Conservation (phyloP, 805 yeast genomes). For the Hanseniaspora mollemarum region DNA sequence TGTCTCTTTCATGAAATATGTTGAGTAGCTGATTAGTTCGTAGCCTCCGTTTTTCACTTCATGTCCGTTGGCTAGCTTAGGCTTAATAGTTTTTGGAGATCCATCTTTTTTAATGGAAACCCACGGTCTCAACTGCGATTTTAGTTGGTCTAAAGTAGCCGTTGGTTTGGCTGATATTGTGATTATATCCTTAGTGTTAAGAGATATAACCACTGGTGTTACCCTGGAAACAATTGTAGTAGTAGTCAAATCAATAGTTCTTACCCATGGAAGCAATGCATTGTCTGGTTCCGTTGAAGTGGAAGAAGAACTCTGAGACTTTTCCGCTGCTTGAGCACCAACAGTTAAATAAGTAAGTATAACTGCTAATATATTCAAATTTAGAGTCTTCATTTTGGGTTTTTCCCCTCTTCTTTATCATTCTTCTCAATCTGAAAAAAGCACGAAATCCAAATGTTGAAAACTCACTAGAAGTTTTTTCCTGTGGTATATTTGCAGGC, state of each 20-base stretch:
- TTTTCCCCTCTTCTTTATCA: no score
- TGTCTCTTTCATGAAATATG: constrained; percentile 63
- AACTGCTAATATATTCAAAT: no score
- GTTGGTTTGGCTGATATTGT: constrained; percentile 41
- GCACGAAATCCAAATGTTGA: no score
- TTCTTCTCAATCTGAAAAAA: no score
- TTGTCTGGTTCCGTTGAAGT: constrained; percentile 29
- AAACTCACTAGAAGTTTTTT: no score
- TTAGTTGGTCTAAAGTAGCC: constrained; percentile 41
- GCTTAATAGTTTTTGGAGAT: constrained; percentile 64
- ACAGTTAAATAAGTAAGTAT: not conserved
- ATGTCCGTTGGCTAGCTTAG: constrained; percentile 26
- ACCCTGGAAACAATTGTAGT: constrained; percentile 46
- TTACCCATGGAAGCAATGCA: constrained; percentile 52
- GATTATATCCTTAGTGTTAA: constrained; percentile 28
- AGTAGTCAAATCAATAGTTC: constrained; percentile 44
- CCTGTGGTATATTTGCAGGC: no score
- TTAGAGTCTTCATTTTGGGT: no score
- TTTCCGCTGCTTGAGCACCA: not conserved
- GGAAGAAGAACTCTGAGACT: constrained; percentile 15
- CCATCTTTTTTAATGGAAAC: constrained; percentile 66
- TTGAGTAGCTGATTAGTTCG: constrained; percentile 59
- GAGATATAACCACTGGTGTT: constrained; percentile 55
- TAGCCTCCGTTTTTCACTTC: constrained; percentile 61
- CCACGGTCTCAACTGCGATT: constrained; percentile 45